Evolutionary conservation across 2,329 filamentous ascomycete genomes (phyloP).

Genomic region (Tetracladium maxilliforme): DNA sequence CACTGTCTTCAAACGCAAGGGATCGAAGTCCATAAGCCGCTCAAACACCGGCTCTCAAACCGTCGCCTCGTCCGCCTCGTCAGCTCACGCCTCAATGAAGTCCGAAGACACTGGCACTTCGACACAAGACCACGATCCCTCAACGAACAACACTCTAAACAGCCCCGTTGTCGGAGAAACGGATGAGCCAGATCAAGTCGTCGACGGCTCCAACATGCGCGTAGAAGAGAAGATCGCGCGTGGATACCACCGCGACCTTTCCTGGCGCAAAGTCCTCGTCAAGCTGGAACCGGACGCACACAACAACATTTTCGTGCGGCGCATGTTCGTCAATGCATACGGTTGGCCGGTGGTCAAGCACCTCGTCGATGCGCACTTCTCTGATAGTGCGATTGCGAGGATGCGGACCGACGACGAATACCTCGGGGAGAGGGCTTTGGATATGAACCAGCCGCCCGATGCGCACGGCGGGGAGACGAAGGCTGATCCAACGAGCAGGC

Average conservation of each 20-base stretch:
- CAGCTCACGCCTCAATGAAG: no score
- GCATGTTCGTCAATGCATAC: slow-evolving; percentile 94
- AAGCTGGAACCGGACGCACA: slow-evolving; percentile 92
- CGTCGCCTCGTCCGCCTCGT: no score
- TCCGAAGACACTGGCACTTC: no score
- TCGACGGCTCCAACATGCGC: slow-evolving; percentile 58
- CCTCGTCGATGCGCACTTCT: slow-evolving; percentile 87
- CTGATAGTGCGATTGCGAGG: slow-evolving; percentile 51
- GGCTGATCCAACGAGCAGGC: slow-evolving; percentile 9
- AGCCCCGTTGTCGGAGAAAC: no score
- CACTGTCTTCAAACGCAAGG: no score
- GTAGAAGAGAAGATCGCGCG: slow-evolving; percentile 97
- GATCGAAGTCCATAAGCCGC: no score
- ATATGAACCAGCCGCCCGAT: slow-evolving; percentile 36
- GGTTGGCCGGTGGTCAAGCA: slow-evolving; percentile 97
- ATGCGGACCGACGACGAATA: slow-evolving; percentile 54
- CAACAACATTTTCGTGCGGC: slow-evolving; percentile 94
- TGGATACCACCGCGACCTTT: slow-evolving; percentile 80
- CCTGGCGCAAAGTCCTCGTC: slow-evolving; percentile 94
- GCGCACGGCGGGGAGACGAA: slow-evolving; percentile 53
- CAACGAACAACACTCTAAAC: no score
- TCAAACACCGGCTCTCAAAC: no score
- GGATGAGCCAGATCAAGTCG: slow-evolving; percentile 25
- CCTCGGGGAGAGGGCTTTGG: slow-evolving; percentile 54
- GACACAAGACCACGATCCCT: no score